A percentile compares a stretch with the other conserved stretches of the same genome.
Conservation (phyloP, 164 flowering plant species). For the Stephania yunnanensis region DNA sequence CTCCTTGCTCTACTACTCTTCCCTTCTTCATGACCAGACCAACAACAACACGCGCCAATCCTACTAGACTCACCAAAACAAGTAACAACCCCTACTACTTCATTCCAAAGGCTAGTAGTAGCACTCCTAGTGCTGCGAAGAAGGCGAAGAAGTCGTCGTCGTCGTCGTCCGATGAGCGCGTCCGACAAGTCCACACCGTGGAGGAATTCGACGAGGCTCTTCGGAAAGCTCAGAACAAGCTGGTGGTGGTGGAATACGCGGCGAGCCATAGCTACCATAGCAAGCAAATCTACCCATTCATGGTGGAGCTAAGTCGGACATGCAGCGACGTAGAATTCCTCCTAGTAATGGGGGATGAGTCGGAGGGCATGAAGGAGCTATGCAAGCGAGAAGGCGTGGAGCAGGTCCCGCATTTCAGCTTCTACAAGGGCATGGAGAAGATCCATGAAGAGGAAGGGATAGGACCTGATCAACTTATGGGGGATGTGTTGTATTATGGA, state of each 20-base stretch:
- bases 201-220: slow-evolving; percentile 77
- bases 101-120: slow-evolving; percentile 26
- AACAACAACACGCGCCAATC: neutral
- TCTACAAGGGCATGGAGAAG: slow-evolving; percentile 77
- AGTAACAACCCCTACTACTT: neutral
- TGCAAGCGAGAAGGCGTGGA: slow-evolving; percentile 69
- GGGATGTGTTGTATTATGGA: slow-evolving; percentile 89
- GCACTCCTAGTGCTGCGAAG: slow-evolving; percentile 17
- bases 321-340: slow-evolving; percentile 85
- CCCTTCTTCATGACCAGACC: slow-evolving; percentile 18
- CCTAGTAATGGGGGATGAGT: slow-evolving; percentile 85
- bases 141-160: slow-evolving; percentile 3
- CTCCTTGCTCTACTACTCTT: slow-evolving; percentile 3
- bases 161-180: slow-evolving; percentile 40
- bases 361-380: slow-evolving; percentile 51
- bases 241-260: slow-evolving; percentile 84
- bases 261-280: slow-evolving; percentile 51
- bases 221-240: slow-evolving; percentile 47
- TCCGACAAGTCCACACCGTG: slow-evolving; percentile 51
- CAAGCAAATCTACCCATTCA: slow-evolving; percentile 74
- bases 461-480: slow-evolving; percentile 67
- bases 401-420: slow-evolving; percentile 80
- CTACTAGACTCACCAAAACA: slow-evolving; percentile 8
- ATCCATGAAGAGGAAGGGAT: slow-evolving; percentile 89
- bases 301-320: slow-evolving; percentile 75